Conservation (phyloP, 192 early-diverging fungal species). For the Chytriomyces hyalinus region DNA sequence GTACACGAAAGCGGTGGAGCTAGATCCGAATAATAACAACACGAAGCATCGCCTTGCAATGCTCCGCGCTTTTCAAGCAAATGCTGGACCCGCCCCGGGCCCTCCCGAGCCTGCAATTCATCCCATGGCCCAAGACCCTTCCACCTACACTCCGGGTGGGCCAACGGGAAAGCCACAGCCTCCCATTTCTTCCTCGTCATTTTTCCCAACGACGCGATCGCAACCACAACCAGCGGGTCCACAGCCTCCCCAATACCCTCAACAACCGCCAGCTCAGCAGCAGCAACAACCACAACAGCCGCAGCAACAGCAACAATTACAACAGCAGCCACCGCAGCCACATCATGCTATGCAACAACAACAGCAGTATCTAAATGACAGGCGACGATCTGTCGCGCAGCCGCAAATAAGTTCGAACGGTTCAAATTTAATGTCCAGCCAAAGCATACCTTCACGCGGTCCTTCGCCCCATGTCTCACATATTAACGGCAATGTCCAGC, state of each 20-base stretch:
- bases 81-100: slow-evolving; percentile 27
- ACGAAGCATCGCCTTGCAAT: slow-evolving; percentile 78
- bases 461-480: background rate
- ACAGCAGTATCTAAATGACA: slow-evolving; percentile 9
- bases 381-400: background rate
- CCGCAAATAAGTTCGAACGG: background rate
- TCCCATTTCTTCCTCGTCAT: slow-evolving; percentile 3
- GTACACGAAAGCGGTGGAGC: slow-evolving; percentile 88
- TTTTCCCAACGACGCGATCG: slow-evolving; percentile 10
- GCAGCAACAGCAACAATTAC: slow-evolving; percentile 2
- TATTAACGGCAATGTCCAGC: background rate
- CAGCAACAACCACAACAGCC: background rate
- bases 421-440: background rate
- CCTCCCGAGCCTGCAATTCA: slow-evolving; percentile 31
- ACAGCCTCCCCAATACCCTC: background rate
- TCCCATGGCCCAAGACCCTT: slow-evolving; percentile 28
- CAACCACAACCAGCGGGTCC: background rate
- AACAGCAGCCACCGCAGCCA: background rate
- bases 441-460: background rate
- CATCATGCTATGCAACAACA: background rate
- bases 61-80: slow-evolving; percentile 48
- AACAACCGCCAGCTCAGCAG: background rate
- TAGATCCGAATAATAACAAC: slow-evolving; percentile 86
- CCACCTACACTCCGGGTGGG: slow-evolving; percentile 11
- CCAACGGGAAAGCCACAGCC: slow-evolving; percentile 15